phyloP scores from a whole-genome alignment of 306 rosid genomes.

The Cucumis melo region DNA sequence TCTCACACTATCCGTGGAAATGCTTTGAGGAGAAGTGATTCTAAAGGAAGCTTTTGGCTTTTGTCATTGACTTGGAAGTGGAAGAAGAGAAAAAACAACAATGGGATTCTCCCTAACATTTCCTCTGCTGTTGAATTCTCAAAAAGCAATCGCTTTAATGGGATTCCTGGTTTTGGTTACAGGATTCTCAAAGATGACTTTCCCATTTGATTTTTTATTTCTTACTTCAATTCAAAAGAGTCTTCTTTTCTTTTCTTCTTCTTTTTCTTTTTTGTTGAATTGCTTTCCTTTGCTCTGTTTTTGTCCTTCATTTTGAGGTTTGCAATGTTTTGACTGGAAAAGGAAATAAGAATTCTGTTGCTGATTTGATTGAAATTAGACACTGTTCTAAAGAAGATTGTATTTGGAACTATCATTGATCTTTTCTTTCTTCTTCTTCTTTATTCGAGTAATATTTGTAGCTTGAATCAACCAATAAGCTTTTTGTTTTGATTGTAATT shows the following conservation, averaged over 20 bases:
- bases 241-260: background rate
- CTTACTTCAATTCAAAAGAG: background rate
- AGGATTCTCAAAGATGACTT: slow-evolving; percentile 45
- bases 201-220: slow-evolving; percentile 5
- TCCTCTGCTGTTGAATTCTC: slow-evolving; percentile 43
- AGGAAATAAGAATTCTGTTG: background rate
- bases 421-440: background rate
- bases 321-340: background rate
- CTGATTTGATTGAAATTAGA: background rate
- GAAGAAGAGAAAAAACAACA: slow-evolving; percentile 36
- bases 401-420: background rate
- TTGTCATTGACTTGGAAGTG: slow-evolving; percentile 42
- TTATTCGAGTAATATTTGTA: background rate
- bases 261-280: background rate
- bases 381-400: background rate
- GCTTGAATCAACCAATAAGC: background rate
- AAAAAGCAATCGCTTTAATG: slow-evolving; percentile 26
- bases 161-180: slow-evolving; percentile 47
- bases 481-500: background rate
- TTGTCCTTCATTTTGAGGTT: background rate
- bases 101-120: slow-evolving; percentile 30
- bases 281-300: background rate
- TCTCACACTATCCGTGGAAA: slow-evolving; percentile 20
- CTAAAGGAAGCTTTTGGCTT: slow-evolving; percentile 43
- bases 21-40: slow-evolving; percentile 13